phyloP scores from a whole-genome alignment of 1,284 basidiomycete species.

The Exobasidium rhododendri region DNA sequence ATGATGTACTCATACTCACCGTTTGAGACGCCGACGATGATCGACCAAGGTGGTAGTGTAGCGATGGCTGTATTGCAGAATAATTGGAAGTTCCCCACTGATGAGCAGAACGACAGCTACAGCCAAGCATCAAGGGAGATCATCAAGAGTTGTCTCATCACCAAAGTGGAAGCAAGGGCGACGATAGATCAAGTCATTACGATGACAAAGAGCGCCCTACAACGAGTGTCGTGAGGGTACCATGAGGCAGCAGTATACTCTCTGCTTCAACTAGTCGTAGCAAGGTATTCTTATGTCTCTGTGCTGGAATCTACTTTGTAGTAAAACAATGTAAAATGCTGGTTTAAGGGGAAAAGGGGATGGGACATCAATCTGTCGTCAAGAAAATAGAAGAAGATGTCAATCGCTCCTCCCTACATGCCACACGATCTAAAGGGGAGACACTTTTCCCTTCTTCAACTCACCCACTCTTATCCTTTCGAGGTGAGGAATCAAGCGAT shows the following conservation, averaged over 20 bases:
- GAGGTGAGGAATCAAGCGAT: constrained; percentile 16
- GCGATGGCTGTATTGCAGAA: constrained; percentile 53
- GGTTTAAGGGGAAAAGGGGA: neutral
- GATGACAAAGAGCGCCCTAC: constrained; percentile 31
- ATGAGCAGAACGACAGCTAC: constrained; percentile 24
- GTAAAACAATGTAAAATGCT: neutral
- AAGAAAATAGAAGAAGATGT: no score
- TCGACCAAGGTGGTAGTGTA: constrained; percentile 53
- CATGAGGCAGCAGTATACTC: no score
- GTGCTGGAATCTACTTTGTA: no score
- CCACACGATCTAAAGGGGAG: no score
- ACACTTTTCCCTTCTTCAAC: neutral
- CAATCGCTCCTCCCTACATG: no score
- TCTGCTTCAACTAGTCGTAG: no score
- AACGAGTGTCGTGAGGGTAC: constrained; percentile 13
- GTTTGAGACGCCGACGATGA: constrained; percentile 53
- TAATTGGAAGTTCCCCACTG: constrained; percentile 45
- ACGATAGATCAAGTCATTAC: constrained; percentile 43
- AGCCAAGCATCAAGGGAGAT: constrained; percentile 44
- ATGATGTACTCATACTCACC: constrained; percentile 52
- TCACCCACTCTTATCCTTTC: constrained; percentile 8
- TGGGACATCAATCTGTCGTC: no score
- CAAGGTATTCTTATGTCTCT: no score
- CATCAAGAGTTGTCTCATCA: constrained; percentile 41
- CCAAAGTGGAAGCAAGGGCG: constrained; percentile 43